A percentile compares a stretch with the other conserved stretches of the same genome.
These are phyloP conservation scores for Dactylonectria estremocensis DNA, from an alignment of 2,329 filamentous ascomycete genomes.

Conservation along the genomic window DNA sequence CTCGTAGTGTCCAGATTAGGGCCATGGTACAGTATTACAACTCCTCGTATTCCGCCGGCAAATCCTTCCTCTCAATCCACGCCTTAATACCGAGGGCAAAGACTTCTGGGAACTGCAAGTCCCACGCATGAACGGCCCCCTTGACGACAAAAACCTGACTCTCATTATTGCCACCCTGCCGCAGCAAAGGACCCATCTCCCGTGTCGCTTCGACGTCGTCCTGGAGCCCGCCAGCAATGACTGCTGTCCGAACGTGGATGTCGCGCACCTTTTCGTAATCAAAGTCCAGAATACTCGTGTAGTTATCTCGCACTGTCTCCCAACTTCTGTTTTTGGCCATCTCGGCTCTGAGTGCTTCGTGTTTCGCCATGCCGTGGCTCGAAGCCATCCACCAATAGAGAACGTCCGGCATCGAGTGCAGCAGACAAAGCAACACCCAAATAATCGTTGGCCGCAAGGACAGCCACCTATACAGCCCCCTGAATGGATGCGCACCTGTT, in stretches of 20 bases:
- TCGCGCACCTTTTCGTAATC: neutral
- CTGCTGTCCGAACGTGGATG: neutral
- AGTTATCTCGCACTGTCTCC: neutral
- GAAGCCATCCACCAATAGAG: constrained; percentile 16
- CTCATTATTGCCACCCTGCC: neutral
- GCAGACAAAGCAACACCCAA: neutral
- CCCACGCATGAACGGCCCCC: constrained; percentile 2
- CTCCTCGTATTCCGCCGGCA: constrained; percentile 10
- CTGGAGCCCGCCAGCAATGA: neutral
- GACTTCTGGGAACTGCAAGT: constrained; percentile 4
- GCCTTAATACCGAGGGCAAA: constrained; percentile 7
- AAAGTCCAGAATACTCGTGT: constrained; percentile 3
- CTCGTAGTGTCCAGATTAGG: no score
- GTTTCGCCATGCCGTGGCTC: constrained; percentile 1
- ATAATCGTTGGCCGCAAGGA: neutral
- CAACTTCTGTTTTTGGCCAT: constrained; percentile 12
- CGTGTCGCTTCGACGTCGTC: constrained; percentile 13
- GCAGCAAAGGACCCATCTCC: constrained; percentile 1
- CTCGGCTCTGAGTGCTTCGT: neutral
- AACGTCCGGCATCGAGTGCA: constrained; percentile 5
- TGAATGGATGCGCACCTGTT: constrained; percentile 11
- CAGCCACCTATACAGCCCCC: neutral
- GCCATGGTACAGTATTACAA: neutral
- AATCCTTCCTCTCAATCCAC: neutral
- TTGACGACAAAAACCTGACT: constrained; percentile 1